These are phyloP conservation scores for Psilocybe subaeruginosa DNA, from an alignment of 768 basidiomycete genomes.

Conservation along the genomic window DNA sequence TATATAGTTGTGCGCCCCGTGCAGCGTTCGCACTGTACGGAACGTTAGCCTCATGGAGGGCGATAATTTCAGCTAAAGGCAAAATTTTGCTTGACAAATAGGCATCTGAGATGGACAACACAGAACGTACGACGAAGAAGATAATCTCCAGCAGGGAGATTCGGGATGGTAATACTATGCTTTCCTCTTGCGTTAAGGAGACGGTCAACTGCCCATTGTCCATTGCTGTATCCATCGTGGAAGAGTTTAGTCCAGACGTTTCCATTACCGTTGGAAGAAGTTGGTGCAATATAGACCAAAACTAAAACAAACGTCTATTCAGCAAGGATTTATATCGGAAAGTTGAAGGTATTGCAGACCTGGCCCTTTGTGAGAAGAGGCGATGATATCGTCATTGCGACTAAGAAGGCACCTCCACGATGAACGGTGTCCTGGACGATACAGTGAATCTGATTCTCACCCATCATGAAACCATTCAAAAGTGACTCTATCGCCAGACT, in stretches of 20 bases:
- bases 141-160: constrained; percentile 37
- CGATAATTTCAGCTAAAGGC: constrained; percentile 34
- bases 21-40: constrained; percentile 30
- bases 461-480: constrained; percentile 38
- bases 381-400: constrained; percentile 40
- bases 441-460: constrained; percentile 17
- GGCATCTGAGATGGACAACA: background rate
- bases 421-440: background rate
- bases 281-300: constrained; percentile 34
- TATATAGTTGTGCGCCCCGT: constrained; percentile 52
- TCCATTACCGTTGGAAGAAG: constrained; percentile 31
- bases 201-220: constrained; percentile 34
- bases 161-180: constrained; percentile 35
- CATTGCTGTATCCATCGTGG: constrained; percentile 27
- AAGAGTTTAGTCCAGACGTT: constrained; percentile 37
- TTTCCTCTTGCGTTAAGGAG: constrained; percentile 32
- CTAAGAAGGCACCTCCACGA: constrained; percentile 15
- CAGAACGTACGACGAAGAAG: constrained; percentile 31
- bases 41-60: constrained; percentile 35
- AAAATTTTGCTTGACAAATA: constrained; percentile 33
- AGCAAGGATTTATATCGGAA: background rate
- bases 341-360: constrained; percentile 17
- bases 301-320: constrained; percentile 18
- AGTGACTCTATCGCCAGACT: constrained; percentile 33
- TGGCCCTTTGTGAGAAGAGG: constrained; percentile 36